Conservation (phyloP, 225 moss, liverwort and hornwort genomes). For the Pleurozium schreberi region DNA sequence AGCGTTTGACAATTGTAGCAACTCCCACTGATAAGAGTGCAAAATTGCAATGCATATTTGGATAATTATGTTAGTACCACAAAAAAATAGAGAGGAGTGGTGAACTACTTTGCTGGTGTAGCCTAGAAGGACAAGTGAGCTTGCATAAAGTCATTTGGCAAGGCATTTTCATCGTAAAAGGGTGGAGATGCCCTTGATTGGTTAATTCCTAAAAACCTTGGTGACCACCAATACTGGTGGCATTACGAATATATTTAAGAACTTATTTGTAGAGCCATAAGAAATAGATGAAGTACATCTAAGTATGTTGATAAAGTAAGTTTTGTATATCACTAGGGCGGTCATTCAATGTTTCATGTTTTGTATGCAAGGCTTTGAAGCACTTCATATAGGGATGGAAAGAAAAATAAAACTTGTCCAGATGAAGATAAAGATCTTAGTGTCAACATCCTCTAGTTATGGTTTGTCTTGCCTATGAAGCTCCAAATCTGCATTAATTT, state of each 20-base stretch:
- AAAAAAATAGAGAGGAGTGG: too few species aligned
- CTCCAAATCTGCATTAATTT: neutral
- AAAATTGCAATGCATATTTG: neutral
- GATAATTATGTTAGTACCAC: too few species aligned
- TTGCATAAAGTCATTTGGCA: neutral
- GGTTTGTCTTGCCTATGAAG: neutral
- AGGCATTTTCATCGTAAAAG: neutral
- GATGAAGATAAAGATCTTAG: neutral
- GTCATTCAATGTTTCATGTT: neutral
- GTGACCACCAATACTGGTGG: too few species aligned
- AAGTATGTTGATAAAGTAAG: neutral
- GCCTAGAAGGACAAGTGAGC: neutral
- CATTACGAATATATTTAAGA: neutral
- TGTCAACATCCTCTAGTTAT: fast-evolving
- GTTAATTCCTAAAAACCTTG: neutral
- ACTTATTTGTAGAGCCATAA: neutral
- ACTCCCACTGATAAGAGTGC: neutral
- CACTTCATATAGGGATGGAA: neutral
- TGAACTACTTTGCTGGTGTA: neutral
- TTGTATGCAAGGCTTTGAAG: neutral
- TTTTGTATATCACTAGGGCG: neutral
- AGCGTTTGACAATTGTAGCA: neutral
- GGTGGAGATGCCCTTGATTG: neutral
- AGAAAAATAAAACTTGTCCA: neutral
- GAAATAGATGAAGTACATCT: neutral